These are phyloP conservation scores for Moricandia moricandioides DNA, from an alignment of 345 rosid genomes.

Conservation along the genomic window DNA sequence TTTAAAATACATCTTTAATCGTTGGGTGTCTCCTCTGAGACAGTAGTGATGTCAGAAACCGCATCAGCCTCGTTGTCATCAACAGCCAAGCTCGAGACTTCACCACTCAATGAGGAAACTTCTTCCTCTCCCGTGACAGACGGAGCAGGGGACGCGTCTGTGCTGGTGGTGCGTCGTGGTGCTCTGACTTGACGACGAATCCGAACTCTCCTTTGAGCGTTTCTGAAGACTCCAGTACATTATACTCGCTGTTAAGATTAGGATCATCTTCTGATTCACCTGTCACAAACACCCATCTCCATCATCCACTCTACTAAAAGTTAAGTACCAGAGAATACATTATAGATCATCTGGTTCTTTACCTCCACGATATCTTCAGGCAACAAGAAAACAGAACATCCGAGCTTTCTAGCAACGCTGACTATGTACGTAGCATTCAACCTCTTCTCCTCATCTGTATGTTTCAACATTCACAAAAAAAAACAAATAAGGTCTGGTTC, in stretches of 20 bases:
- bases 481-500: not conserved
- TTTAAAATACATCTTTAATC: not conserved
- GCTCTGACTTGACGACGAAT: slow-evolving; percentile 45
- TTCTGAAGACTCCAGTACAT: slow-evolving; percentile 92
- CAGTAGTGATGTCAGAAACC: slow-evolving; percentile 54
- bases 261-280: slow-evolving; percentile 96
- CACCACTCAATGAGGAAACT: slow-evolving; percentile 56
- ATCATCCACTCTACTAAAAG: not conserved
- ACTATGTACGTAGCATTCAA: slow-evolving; percentile 92
- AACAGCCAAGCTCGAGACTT: slow-evolving; percentile 50
- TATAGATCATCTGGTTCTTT: slow-evolving; percentile 13
- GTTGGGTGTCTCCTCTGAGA: slow-evolving; percentile 44
- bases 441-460: slow-evolving; percentile 79
- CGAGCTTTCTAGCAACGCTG: slow-evolving; percentile 92
- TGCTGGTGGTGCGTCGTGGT: slow-evolving; percentile 37
- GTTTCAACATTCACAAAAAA: slow-evolving; percentile 4
- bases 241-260: slow-evolving; percentile 77
- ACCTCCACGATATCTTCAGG: slow-evolving; percentile 99
- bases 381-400: slow-evolving; percentile 93
- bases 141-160: slow-evolving; percentile 69
- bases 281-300: slow-evolving; percentile 38
- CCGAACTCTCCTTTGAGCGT: slow-evolving; percentile 51
- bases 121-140: slow-evolving; percentile 76
- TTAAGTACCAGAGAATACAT: not conserved
- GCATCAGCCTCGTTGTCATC: slow-evolving; percentile 47